Evolutionary conservation across 2,329 filamentous ascomycete species (phyloP), one percentile per base, ranked within the genome.

Genomic region (Xylariaceae sp.): DNA sequence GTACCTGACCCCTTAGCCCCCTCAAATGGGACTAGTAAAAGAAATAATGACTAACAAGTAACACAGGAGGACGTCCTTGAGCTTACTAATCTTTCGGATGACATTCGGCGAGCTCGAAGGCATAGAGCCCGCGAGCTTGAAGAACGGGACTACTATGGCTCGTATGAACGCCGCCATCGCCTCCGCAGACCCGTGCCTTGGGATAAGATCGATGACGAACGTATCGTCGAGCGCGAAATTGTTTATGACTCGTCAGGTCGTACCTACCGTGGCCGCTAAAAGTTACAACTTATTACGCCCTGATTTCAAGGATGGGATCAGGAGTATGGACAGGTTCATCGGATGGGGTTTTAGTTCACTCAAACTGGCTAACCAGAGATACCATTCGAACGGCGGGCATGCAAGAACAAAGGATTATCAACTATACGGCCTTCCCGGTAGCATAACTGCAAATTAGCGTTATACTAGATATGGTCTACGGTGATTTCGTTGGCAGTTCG

Each of bases 41-140:
- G 27, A 16, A 11, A 30, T 24, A 45, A 21, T 32, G 57, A 52
- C 74, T 79, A 66, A 79, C 65, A 9, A 13, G 9, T 21, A 10
- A 27, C 27, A 32, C 64, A 96, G 91, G 91, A 95, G 68, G 91
- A 97, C 62, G 90, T 97, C 40, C 81, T 91, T 36, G 85, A 88
- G 59, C 83, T 97, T 3, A 90, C 96, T 21, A 84, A 94, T 59
- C 72, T 95, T 3, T 91, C 91, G 1, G 89, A 96, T 57, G 83
- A 89, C 16, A 94, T 97, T 67, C 88, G 91, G 29, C 83, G 83
- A 51, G 82, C 74, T 27, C 80, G 82, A 55, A 77, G 76, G 65
- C 72, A 80, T 15, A 77, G 81, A 45, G 74, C 77, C 29, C 76
- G 77, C 40, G 80, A 85, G 61, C 73, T 80, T 30, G 75, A 81